Conservation (phyloP, 495 filamentous ascomycete species). For the Penicillium canescens region DNA sequence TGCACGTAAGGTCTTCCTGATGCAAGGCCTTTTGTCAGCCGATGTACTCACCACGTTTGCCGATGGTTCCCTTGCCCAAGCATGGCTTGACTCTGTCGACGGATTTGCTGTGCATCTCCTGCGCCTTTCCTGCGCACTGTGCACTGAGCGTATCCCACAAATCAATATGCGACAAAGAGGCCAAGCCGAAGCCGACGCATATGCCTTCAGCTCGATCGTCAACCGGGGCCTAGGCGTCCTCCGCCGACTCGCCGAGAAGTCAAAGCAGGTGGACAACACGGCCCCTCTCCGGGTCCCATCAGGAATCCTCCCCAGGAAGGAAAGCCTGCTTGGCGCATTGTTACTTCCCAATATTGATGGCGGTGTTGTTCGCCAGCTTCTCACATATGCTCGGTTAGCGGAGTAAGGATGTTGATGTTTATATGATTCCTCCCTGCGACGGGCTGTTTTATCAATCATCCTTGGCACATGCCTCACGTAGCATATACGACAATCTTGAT, state of each 20-base stretch:
- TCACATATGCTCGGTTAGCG: constrained; percentile 68
- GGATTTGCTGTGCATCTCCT: constrained; percentile 82
- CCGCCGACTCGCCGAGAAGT: constrained; percentile 68
- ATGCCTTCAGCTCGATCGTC: constrained; percentile 59
- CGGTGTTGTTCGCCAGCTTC: constrained; percentile 68
- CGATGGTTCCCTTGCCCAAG: constrained; percentile 69
- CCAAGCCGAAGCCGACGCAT: constrained; percentile 43
- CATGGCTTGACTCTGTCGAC: constrained; percentile 83
- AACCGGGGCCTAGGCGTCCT: constrained; percentile 70
- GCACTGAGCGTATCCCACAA: constrained; percentile 53
- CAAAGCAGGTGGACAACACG: constrained; percentile 58
- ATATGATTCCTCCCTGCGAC: background rate
- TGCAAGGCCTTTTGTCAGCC: constrained; percentile 88
- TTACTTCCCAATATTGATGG: constrained; percentile 60
- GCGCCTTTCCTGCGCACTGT: constrained; percentile 67
- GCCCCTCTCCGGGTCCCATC: constrained; percentile 53
- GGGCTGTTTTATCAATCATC: constrained; percentile 11
- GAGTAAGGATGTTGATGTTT: constrained; percentile 27
- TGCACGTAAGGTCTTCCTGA: constrained; percentile 78
- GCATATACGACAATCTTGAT: constrained; percentile 26
- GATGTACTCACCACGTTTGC: constrained; percentile 80
- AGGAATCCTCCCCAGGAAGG: constrained; percentile 65
- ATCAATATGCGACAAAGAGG: constrained; percentile 36
- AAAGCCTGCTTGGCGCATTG: constrained; percentile 68
- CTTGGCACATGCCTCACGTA: constrained; percentile 12